phyloP scores from a whole-genome alignment of 2,329 filamentous ascomycete genomes.

The Ceratocystiopsis brevicomis region DNA sequence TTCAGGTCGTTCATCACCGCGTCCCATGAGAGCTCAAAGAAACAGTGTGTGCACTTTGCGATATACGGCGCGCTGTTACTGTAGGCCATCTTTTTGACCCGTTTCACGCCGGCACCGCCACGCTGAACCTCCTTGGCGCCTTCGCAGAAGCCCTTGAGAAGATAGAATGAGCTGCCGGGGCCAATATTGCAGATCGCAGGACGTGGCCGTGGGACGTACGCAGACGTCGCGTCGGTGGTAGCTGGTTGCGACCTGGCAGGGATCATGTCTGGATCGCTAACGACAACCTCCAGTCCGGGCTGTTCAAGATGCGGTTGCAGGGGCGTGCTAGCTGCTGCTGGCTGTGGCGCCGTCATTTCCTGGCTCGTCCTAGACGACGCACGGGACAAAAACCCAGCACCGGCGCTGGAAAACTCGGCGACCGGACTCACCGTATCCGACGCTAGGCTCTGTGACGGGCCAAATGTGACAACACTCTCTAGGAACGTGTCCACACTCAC shows the following conservation, averaged over 20 bases:
- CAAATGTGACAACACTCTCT: too few species aligned
- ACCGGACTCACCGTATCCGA: too few species aligned
- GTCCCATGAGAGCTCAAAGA: constrained; percentile 34
- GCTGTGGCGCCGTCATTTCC: too few species aligned
- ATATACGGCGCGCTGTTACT: constrained; percentile 20
- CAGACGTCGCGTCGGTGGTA: background rate
- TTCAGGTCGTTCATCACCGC: constrained; percentile 33
- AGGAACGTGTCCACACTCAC: too few species aligned
- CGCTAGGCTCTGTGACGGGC: too few species aligned
- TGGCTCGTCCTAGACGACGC: too few species aligned
- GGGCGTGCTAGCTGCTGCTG: too few species aligned
- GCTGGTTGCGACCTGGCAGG: constrained; percentile 2
- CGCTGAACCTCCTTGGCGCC: constrained; percentile 31
- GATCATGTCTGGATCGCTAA: constrained; percentile 9
- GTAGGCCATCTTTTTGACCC: constrained; percentile 26
- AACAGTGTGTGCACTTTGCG: constrained; percentile 32
- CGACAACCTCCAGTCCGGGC: constrained; percentile 1
- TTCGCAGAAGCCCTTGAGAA: constrained; percentile 34
- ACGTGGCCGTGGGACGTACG: background rate
- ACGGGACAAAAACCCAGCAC: too few species aligned
- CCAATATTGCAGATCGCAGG: constrained; percentile 21
- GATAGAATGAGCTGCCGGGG: constrained; percentile 29
- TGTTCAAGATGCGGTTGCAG: background rate
- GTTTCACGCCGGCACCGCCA: constrained; percentile 31
- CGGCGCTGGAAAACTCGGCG: too few species aligned